Evolutionary conservation across 495 filamentous ascomycete species (phyloP).

Genomic region (Opeltia flavorubescens): DNA sequence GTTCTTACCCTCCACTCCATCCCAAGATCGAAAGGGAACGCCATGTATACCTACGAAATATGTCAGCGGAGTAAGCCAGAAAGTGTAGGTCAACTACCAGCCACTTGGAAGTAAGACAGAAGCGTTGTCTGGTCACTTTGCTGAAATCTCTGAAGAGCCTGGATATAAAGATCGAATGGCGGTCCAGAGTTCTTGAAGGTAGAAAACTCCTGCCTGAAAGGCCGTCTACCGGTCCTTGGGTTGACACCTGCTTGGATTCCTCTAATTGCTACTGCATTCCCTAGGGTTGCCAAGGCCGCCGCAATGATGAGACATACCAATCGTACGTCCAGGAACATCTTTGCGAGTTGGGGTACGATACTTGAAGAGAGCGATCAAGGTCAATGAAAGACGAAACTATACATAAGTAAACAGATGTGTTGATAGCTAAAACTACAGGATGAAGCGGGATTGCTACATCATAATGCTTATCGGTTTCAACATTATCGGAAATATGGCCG

Average conservation of each 20-base stretch:
- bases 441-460: too few relatives aligned
- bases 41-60: slow-evolving; percentile 18
- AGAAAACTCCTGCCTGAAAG: slow-evolving; percentile 16
- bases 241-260: slow-evolving; percentile 15
- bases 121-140: slow-evolving; percentile 13
- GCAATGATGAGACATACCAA: neutral
- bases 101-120: slow-evolving; percentile 19
- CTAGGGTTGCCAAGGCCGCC: neutral
- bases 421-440: too few relatives aligned
- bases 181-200: slow-evolving; percentile 15
- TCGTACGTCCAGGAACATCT: too few relatives aligned
- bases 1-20: slow-evolving; percentile 15
- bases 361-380: too few relatives aligned
- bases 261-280: slow-evolving; percentile 11
- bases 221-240: slow-evolving; percentile 12
- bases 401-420: too few relatives aligned
- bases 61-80: neutral
- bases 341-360: too few relatives aligned
- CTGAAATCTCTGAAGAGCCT: slow-evolving; percentile 16
- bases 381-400: neutral
- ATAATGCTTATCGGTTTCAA: too few relatives aligned
- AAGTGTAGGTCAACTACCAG: slow-evolving; percentile 4
- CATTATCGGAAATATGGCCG: too few relatives aligned
- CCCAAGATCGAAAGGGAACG: slow-evolving; percentile 18
- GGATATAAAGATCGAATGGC: slow-evolving; percentile 22